Base-by-base conservation (phyloP, 2,329 filamentous ascomycete species). In the Fusarium irregulare region DNA sequence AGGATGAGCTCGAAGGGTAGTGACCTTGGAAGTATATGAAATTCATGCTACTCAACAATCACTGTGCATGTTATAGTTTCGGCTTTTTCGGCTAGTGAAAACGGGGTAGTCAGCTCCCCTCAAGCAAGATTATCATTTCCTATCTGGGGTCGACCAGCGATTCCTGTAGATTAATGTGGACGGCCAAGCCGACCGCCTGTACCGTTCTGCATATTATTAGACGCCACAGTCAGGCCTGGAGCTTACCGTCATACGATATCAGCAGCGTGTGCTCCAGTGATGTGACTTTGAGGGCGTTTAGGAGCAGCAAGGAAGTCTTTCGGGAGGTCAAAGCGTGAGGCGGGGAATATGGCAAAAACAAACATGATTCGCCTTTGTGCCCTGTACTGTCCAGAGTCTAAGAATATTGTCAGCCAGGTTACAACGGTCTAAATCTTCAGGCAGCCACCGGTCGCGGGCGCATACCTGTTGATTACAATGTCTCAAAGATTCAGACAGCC, bases 141-240 rank as follows among this genome's bases (percentile, higher is more conserved):
- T 3, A 12, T 46, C n/a, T 46, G 3, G 23, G 44, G 1, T 13
- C 3, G 0, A 9, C 32, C 2, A 34, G 32, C 14, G 14, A 34
- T 0, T 9, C 1, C 32, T 34, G 32, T 8, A 18, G 32, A 10
- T 10, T 10, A 16, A 1, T 6, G 2, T 18, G 5, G 2, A 6
- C 1, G 2, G 16, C 32, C 0, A 1, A 34, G 16, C 8, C 8
- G 5, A 6, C 16, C 9, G 6, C 16, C 8, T 34, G 2, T 34
- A 4, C 8, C 32, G 9, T 34, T 34, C 4, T 8, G 20, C 34
- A 37, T 21, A 42, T 14, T 21, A 21, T 20, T 13, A 1, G 20
- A 21, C n/a, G n/a, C 41, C 41, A 44, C 21, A 13, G 0, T 6
- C 0, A 6, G 42, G 42, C 4, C 42, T 45, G 1, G 21, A 45